Evolutionary conservation across 2,329 filamentous ascomycete genomes (phyloP), one percentile per base, ranked within the genome.

Genomic region (Ascosphaera apis): DNA sequence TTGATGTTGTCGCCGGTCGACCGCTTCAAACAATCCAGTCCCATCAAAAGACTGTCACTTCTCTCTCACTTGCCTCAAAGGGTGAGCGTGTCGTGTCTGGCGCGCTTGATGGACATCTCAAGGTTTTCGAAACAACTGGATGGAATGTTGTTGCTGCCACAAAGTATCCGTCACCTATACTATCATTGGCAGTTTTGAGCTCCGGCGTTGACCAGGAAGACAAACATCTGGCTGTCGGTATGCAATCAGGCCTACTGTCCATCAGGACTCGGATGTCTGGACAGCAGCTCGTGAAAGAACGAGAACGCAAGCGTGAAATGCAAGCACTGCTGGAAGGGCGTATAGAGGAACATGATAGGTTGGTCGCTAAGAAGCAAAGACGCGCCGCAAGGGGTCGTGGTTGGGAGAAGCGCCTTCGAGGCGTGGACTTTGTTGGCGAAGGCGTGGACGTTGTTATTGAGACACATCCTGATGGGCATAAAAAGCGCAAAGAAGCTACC

Each of bases 91-190:
- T 98, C 38, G 69, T 98, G 37, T 84, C 76, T 43, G 88, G 83
- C 55, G 83, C 76, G 15, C 65, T 98, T 33, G 88, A 98, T 53
- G 91, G 88, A 7, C 88, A 95, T 56, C 75, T 95, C 59, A 98
- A 98, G 59, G 72, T 98, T 28, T 95, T 91, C 48, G 86, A 95
- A 57, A 93, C 84, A 1, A 75, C 74, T 1, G 76, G 72, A 35
- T 98, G 88, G 88, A 92, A 93, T 51, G 80, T 95, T 5, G 84
- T 95, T n/a, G 77, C 81, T 28, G 86, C 81, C 36, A 72, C 78
- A 41, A 98, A 95, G 58, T 98, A 95, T 56, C 76, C 82, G 3
- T 79, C 82, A 1, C 88, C 88, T 1, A 78, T 98, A 39, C 69
- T 98, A 9, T 79, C 82, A 7, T 67, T 95, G 40, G 70, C 68